phyloP scores from a whole-genome alignment of 2,329 filamentous ascomycete species.

The Fusarium pseudonygamai region DNA sequence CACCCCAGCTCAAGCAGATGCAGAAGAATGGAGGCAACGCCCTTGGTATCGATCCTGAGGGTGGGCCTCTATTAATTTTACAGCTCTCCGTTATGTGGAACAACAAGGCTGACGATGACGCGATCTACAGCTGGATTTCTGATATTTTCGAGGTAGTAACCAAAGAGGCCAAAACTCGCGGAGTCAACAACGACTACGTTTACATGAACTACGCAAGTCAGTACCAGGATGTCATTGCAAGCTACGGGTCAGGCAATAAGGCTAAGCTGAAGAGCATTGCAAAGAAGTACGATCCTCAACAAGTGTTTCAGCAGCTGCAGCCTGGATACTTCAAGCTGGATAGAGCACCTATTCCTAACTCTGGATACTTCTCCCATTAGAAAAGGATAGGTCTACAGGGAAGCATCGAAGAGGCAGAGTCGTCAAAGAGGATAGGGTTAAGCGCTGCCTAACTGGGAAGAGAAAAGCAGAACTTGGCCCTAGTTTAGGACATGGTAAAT shows the following conservation, averaged over 20 bases:
- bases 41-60: slow-evolving; percentile 39
- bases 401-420: background rate
- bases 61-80: slow-evolving; percentile 39
- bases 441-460: background rate
- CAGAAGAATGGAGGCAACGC: slow-evolving; percentile 48
- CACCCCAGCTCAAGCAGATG: slow-evolving; percentile 48
- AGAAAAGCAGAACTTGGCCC: background rate
- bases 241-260: slow-evolving; percentile 7
- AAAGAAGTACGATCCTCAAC: slow-evolving; percentile 7
- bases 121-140: slow-evolving; percentile 31
- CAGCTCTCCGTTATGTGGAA: slow-evolving; percentile 3
- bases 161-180: slow-evolving; percentile 1
- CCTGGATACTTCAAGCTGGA: slow-evolving; percentile 40
- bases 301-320: slow-evolving; percentile 7
- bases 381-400: background rate
- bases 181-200: background rate
- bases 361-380: background rate
- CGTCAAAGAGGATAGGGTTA: background rate
- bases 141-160: background rate
- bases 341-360: slow-evolving; percentile 5
- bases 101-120: slow-evolving; percentile 46
- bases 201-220: slow-evolving; percentile 27
- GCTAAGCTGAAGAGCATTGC: slow-evolving; percentile 5
- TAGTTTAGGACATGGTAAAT: background rate
- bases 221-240: slow-evolving; percentile 9